A percentile compares a stretch with the other conserved stretches of the same genome.
phyloP scores from a whole-genome alignment of 2,329 filamentous ascomycete genomes.

The Fusarium coffeatum region DNA sequence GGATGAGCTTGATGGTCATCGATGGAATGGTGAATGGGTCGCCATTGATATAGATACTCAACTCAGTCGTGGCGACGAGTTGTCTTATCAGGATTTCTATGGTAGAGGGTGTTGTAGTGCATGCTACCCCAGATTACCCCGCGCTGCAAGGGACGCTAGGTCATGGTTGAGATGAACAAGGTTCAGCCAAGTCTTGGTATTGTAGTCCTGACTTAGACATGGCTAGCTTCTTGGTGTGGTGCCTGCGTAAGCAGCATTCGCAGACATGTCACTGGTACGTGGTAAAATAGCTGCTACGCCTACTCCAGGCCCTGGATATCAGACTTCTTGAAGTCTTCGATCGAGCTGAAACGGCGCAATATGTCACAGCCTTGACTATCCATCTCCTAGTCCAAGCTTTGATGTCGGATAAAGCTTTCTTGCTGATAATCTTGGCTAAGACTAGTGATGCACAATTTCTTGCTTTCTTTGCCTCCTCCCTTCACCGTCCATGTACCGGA shows the following conservation, averaged over 20 bases:
- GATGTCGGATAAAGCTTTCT: neutral
- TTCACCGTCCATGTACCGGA: neutral
- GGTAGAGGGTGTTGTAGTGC: neutral
- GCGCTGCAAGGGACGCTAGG: conserved; percentile 4
- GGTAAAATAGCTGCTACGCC: too few relatives aligned
- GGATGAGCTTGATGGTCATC: neutral
- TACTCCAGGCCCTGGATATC: neutral
- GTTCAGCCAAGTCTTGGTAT: conserved; percentile 4
- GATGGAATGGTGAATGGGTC: neutral
- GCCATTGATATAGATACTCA: conserved; percentile 18
- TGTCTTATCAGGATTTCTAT: neutral
- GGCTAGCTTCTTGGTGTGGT: neutral
- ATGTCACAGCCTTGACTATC: neutral
- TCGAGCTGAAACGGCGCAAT: neutral
- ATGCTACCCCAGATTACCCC: conserved; percentile 33
- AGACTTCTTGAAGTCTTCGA: neutral
- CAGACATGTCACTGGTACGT: neutral
- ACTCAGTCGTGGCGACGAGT: neutral
- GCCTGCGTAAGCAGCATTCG: neutral
- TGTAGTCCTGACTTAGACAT: neutral
- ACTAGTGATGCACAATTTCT: neutral
- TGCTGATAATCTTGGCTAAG: neutral
- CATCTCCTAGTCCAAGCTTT: neutral
- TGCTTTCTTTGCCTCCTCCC: neutral
- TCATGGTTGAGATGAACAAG: conserved; percentile 2